Evolutionary conservation across 208 protist genomes (phyloP), one percentile per base, ranked within the genome.

Genomic region (Strigomonas culicis): DNA sequence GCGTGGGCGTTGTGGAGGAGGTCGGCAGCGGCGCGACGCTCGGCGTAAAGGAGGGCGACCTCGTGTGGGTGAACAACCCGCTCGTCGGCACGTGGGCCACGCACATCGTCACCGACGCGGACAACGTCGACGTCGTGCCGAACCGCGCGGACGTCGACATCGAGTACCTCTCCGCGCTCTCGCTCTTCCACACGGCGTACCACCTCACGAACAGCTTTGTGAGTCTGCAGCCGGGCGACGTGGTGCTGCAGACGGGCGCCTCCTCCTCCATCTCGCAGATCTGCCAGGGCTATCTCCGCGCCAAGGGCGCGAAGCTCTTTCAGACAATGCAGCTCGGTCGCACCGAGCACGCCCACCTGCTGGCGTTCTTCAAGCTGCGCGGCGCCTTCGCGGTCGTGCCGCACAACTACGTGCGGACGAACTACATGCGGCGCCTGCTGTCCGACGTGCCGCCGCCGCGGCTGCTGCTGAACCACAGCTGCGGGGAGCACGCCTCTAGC

Each of bases 111-210:
- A 95, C 90, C 17, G 78, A 86, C 36, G 87, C 77, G 19, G 76
- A 92, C 36, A 90, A 92, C 63, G 50, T 97, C 3, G 87, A 94
- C 39, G 88, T 89, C 0, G 84, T 98, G 28, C 90, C 93, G 24
- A 91, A 92, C 59, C 89, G 89, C 59, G 80, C 84, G 0, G 88
- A 93, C 43, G 80, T 95, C 1, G 94, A 98, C 56, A 86, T 98
- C 6, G 94, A 98, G 68, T 96, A 97, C 74, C 84, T 98, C 21
- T 79, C 96, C 47, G 82, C 87, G 0, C 79, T 99, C 11, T 95
- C 90, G 0, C 91, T 99, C 25, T 99, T 99, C 61, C 92, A 94
- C 72, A 99, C 97, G 13, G 98, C 98, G 11, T 95, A 97, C 64
- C 83, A 98, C 59, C 75, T 99, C 70, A 90, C 98, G 7, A 73